Percentiles rank a stretch among this genome's conserved stretches.
Conservation (phyloP, 306 rosid species). For the Fagus crenata region DNA sequence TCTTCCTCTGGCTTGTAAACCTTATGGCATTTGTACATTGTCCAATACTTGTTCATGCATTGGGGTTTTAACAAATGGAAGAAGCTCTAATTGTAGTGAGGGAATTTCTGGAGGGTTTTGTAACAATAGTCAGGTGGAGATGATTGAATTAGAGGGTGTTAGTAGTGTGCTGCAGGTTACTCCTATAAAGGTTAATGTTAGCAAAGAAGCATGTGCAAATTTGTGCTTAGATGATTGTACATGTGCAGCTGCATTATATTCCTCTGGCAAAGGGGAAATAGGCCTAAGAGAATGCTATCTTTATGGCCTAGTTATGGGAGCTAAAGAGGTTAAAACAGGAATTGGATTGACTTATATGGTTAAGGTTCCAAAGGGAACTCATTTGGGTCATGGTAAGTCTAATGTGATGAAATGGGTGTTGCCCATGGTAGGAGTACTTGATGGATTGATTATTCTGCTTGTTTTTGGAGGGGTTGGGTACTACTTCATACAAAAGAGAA, state of each 20-base stretch:
- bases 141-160: slow-evolving; percentile 61
- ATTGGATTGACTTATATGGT: slow-evolving; percentile 61
- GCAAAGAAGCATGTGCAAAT: slow-evolving; percentile 53
- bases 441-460: slow-evolving; percentile 66
- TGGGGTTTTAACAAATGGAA: slow-evolving; percentile 33
- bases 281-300: slow-evolving; percentile 44
- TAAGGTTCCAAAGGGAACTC: slow-evolving; percentile 66
- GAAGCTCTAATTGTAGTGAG: slow-evolving; percentile 35
- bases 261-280: slow-evolving; percentile 14
- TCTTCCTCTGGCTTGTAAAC: slow-evolving; percentile 76
- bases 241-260: slow-evolving; percentile 63
- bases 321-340: slow-evolving; percentile 55
- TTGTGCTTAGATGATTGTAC: slow-evolving; percentile 71
- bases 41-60: slow-evolving; percentile 76
- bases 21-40: slow-evolving; percentile 78
- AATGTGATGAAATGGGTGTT: slow-evolving; percentile 72
- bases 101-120: slow-evolving; percentile 45
- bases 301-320: slow-evolving; percentile 63
- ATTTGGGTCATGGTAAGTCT: slow-evolving; percentile 37
- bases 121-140: slow-evolving; percentile 41
- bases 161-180: slow-evolving; percentile 51
- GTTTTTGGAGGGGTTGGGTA: slow-evolving; percentile 67
- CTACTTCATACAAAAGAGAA: slow-evolving; percentile 51
- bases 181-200: slow-evolving; percentile 41
- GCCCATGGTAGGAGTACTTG: slow-evolving; percentile 65